Base-by-base conservation (phyloP, 257 asterid species). In the Solanum microdontum region DNA sequence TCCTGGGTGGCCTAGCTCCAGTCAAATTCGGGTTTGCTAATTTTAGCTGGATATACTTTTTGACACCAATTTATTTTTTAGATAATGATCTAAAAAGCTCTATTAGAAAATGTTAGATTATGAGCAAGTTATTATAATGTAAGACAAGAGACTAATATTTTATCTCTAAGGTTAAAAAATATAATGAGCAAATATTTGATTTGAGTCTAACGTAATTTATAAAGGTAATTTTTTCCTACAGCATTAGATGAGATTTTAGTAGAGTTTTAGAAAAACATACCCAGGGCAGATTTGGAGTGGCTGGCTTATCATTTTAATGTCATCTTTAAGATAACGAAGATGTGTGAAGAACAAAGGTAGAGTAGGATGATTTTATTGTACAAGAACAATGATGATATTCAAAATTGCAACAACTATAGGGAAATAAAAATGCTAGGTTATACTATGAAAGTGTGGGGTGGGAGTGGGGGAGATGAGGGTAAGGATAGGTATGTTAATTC, bases 221-320 rank as follows among this genome's bases (percentile, higher is more conserved):
- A 24, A 6, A 11, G 21, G 2, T 30, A 30, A 30, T 14, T 69
- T 30, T 26, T 26, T 12, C 4, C 0, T 26, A 26, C 5, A 3
- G 0, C 8, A 13, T 26, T 12, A 26, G 5, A 68, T 24, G 5
- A 26, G 10, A 68, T 68, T 26, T 6, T 7, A 1, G 34, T 68
- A 26, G 4, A 66, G 74, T 66, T 66, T 26, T 66, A 2, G 2
- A 66, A 26, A 30, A 66, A 0, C 21, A 68, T 11, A 68, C 0
- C 0, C 9, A 68, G 1, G 10, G 0, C 0, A 11, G 2, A 13
- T 7, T 68, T 26, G 11, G 21, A 68, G 19, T 13, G 10, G 21
- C 3, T 68, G 2, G 1, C 3, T 11, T 4, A 12, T 26, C 7
- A 0, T 68, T 68, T 55, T 12, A 68, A 12, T 12, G 11, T 6